Evolutionary conservation across 805 yeast species (phyloP), one percentile per base, ranked within the genome.

Genomic region (Kockiozyma suomiensis): DNA sequence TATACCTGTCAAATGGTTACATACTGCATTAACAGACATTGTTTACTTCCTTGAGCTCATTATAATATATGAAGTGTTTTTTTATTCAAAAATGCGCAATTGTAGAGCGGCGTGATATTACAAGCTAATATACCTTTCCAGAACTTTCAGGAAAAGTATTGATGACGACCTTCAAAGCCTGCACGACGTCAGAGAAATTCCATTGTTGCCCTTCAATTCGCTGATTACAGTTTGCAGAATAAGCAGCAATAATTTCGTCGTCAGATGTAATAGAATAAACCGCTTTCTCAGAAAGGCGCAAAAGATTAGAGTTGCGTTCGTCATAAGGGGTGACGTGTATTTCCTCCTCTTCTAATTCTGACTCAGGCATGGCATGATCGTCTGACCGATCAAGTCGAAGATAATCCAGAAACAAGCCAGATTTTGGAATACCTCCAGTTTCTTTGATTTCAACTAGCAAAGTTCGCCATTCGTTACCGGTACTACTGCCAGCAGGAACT

Each of bases 371-470:
- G 4, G 21, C 47, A 19, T 61, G 49, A 8, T 58, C 59, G 32
- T 61, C 59, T 7, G 58, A 28, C 19, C 50, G 37, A 19, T 61
- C 65, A 7, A 61, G 42, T 12, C 59, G 40, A 15, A 58, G 56
- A 35, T 61, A 61, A 53, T 61, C 65, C 12, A 58, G 42, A 5
- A n/a, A 19, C 32, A 58, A 38, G 1, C 58, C 58, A 5, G 53
- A 21, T 35, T 61, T 60, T 4, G 28, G 21, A 3, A 10, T 19
- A 8, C 42, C 51, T 2, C 65, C 65, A n/a, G 57, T 50, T 32
- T 61, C 65, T 28, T 45, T 40, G 5, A 59, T 50, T 17, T 61
- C 65, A 10, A 61, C 41, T 40, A 61, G 40, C 17, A 61, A 40
- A 2, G 54, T 50, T 12, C 47, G 65, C 65, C 65, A 61, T 15